Evolutionary conservation across 352 stramenopile genomes (phyloP).

Genomic region (Aphanomyces astaci): DNA sequence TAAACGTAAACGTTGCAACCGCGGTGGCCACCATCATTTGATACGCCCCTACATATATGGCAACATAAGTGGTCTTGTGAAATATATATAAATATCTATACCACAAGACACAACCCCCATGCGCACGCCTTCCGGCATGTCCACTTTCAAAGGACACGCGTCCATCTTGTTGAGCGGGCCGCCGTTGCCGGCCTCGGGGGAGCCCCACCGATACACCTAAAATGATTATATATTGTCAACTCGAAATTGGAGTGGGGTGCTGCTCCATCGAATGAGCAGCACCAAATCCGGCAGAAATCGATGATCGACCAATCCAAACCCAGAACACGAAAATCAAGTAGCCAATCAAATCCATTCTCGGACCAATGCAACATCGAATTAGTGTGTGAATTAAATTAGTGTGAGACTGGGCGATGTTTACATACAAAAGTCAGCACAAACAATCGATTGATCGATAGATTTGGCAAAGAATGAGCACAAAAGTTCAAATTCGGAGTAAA

Average conservation of each 20-base stretch:
- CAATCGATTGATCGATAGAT: no score
- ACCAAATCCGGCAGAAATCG: no score
- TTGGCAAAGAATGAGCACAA: no score
- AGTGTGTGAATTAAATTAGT: no score
- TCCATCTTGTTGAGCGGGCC: conserved; percentile 43
- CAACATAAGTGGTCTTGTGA: background rate
- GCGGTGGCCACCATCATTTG: conserved; percentile 20
- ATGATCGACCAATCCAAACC: conserved; percentile 32
- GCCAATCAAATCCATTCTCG: no score
- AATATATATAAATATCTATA: background rate
- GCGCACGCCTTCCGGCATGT: conserved; percentile 16
- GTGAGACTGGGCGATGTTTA: no score
- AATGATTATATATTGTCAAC: no score
- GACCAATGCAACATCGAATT: no score
- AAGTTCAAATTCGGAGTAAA: no score
- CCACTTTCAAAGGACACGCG: conserved; percentile 29
- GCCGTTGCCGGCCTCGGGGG: conserved; percentile 57
- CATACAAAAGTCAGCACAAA: no score
- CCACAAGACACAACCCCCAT: conserved; percentile 12
- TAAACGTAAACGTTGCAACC: conserved; percentile 7
- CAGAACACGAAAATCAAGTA: conserved; percentile 31
- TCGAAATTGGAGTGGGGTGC: no score
- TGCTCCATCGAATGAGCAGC: conserved; percentile 38
- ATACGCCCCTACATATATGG: conserved; percentile 5
- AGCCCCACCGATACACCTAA: conserved; percentile 72